Evolutionary conservation across 2,329 filamentous ascomycete genomes (phyloP).

Genomic region (Colletotrichum falcatum): DNA sequence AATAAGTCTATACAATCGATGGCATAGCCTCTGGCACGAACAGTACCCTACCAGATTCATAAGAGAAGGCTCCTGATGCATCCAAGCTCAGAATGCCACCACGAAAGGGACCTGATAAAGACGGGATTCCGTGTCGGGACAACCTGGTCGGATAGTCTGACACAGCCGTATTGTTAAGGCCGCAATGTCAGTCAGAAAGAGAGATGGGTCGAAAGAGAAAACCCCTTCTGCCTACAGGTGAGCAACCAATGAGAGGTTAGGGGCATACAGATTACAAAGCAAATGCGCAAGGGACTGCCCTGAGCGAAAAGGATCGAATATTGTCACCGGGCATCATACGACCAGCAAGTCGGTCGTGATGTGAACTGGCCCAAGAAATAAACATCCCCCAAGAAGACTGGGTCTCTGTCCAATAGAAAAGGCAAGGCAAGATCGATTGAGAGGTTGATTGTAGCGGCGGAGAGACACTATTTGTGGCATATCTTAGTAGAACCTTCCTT

Average conservation of each 20-base stretch:
- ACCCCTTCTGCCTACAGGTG: not conserved
- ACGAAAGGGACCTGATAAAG: not conserved
- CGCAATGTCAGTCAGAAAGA: not conserved
- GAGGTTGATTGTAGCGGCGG: not conserved
- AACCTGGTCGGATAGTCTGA: not conserved
- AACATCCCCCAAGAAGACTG: not conserved
- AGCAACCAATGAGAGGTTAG: slow-evolving; percentile 4
- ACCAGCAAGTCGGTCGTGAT: not conserved
- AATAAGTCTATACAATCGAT: not conserved
- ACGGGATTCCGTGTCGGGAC: not conserved
- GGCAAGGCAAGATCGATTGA: too few relatives aligned
- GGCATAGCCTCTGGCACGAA: too few relatives aligned
- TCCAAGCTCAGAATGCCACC: not conserved
- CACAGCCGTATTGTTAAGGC: not conserved
- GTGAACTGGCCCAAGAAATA: not conserved
- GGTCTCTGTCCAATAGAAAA: too few relatives aligned
- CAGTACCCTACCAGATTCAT: not conserved
- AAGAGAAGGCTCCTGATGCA: not conserved
- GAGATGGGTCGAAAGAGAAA: not conserved
- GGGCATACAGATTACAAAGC: slow-evolving; percentile 6
- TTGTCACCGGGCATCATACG: not conserved
- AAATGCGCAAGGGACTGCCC: not conserved
- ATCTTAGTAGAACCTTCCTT: too few relatives aligned
- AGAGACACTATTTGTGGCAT: too few relatives aligned
- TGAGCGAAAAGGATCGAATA: not conserved